Conservation (phyloP, 371 early-diverging fungal genomes). For the Mycotypha africana region DNA sequence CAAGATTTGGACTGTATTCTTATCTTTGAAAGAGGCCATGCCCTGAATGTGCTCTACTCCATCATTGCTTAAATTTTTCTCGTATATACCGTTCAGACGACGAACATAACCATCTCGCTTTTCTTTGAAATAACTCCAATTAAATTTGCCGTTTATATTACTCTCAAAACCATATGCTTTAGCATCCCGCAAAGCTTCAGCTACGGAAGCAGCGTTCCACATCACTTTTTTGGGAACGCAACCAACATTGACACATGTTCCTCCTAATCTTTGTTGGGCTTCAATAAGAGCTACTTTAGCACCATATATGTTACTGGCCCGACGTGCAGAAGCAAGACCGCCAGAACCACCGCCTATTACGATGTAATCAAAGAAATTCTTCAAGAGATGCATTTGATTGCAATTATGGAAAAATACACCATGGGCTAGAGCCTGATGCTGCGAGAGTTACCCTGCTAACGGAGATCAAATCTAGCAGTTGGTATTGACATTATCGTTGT, state of each 20-base stretch:
- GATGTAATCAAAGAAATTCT: slow-evolving; percentile 76
- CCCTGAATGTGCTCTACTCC: slow-evolving; percentile 76
- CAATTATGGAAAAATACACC: no score
- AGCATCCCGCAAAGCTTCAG: slow-evolving; percentile 80
- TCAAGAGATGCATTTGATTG: no score
- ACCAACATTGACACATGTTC: slow-evolving; percentile 96
- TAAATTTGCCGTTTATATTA: slow-evolving; percentile 6
- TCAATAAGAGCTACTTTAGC: slow-evolving; percentile 91
- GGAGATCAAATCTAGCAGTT: no score
- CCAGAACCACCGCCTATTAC: slow-evolving; percentile 91
- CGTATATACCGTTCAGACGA: slow-evolving; percentile 93
- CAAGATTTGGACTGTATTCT: slow-evolving; percentile 60
- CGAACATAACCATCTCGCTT: slow-evolving; percentile 92
- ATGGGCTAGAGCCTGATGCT: no score
- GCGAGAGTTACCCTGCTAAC: no score
- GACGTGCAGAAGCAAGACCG: slow-evolving; percentile 87
- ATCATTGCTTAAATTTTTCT: slow-evolving; percentile 77
- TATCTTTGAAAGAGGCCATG: slow-evolving; percentile 71
- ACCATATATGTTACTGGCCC: slow-evolving; percentile 84
- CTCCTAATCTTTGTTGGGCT: slow-evolving; percentile 75
- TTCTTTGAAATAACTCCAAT: slow-evolving; percentile 56
- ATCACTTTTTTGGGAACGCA: slow-evolving; percentile 99
- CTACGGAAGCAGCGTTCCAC: slow-evolving; percentile 87
- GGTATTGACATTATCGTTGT: no score
- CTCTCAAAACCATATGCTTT: slow-evolving; percentile 78